These are phyloP conservation scores for Solanum aculeatissimum DNA, from an alignment of 305 asterid species.

Conservation along the genomic window DNA sequence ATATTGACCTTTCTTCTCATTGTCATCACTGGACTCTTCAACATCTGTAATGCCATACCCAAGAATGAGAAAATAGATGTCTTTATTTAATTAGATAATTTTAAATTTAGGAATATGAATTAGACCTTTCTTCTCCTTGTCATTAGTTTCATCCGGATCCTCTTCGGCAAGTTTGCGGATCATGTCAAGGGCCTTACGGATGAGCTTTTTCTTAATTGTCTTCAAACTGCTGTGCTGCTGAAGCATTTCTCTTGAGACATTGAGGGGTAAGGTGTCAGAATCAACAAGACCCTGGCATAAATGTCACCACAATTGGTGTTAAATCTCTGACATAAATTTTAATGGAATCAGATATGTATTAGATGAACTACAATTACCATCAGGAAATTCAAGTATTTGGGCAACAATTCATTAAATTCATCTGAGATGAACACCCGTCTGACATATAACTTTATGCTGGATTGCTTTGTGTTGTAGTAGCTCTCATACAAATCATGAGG, in stretches of 20 bases:
- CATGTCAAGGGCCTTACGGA: constrained; percentile 97
- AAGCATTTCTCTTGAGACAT: constrained; percentile 95
- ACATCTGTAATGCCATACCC: constrained; percentile 26
- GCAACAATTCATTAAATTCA: constrained; percentile 75
- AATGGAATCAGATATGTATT: background rate
- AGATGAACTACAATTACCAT: constrained; percentile 24
- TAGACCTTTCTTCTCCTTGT: constrained; percentile 57
- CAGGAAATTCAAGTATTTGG: constrained; percentile 70
- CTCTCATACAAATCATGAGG: constrained; percentile 78
- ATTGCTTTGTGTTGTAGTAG: constrained; percentile 59
- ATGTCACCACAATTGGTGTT: background rate
- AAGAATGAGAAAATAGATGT: background rate
- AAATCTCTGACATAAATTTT: background rate
- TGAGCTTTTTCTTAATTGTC: constrained; percentile 91
- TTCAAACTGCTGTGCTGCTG: constrained; percentile 93
- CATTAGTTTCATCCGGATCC: constrained; percentile 82
- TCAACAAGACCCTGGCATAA: constrained; percentile 83
- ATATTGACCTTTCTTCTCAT: constrained; percentile 80
- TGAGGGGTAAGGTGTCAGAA: constrained; percentile 92
- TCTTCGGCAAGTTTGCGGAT: constrained; percentile 90
- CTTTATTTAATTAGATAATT: background rate
- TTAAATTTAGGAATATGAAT: background rate
- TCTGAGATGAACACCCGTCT: constrained; percentile 78
- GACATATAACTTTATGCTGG: constrained; percentile 61
- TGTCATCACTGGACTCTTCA: constrained; percentile 53